Conservation (phyloP, 2,329 filamentous ascomycete genomes). For the Penicillium sp. region DNA sequence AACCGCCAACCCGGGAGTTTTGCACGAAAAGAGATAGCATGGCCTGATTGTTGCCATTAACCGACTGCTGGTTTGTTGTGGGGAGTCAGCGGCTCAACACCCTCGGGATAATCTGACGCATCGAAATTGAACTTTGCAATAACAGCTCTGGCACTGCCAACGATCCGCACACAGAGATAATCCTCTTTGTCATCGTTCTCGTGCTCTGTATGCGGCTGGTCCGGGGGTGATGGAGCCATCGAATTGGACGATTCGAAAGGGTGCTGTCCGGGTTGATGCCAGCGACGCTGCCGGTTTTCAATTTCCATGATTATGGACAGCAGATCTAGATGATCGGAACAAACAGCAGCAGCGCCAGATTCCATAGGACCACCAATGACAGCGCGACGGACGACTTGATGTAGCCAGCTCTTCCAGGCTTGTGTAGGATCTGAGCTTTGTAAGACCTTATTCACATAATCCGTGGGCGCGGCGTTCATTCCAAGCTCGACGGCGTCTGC, state of each 20-base stretch:
- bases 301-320: constrained; percentile 43
- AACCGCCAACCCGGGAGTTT: background rate
- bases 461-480: constrained; percentile 33
- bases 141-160: constrained; percentile 35
- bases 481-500: constrained; percentile 40
- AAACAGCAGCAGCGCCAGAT: constrained; percentile 24
- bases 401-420: constrained; percentile 43
- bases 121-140: constrained; percentile 39
- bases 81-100: constrained; percentile 10
- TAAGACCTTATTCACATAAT: constrained; percentile 29
- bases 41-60: background rate
- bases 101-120: constrained; percentile 36
- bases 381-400: constrained; percentile 36
- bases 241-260: constrained; percentile 17
- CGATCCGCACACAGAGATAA: constrained; percentile 36
- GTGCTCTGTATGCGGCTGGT: background rate
- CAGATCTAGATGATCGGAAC: constrained; percentile 37
- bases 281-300: constrained; percentile 44
- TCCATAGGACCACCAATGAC: constrained; percentile 36
- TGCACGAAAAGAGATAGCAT: background rate
- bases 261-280: constrained; percentile 37
- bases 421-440: constrained; percentile 30
- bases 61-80: background rate
- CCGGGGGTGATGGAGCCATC: background rate
- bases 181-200: constrained; percentile 26